A percentile compares a stretch with the other conserved stretches of the same genome.
Evolutionary conservation across 2,329 filamentous ascomycete genomes (phyloP).

Genomic region (Colletotrichum neosansevieriae): DNA sequence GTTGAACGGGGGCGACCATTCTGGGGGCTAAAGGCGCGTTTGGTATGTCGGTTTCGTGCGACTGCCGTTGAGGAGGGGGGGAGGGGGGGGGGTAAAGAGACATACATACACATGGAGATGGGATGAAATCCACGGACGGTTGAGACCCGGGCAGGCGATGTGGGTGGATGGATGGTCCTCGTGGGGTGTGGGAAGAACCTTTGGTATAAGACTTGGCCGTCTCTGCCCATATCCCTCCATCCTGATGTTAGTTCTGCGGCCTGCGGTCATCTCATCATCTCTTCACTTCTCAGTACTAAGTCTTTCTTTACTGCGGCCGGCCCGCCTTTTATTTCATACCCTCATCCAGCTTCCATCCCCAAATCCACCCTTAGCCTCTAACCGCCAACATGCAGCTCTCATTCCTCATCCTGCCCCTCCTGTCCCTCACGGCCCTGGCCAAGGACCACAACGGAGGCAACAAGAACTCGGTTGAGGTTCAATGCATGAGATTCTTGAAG

Average conservation of each 20-base stretch:
- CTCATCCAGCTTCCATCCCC: background rate
- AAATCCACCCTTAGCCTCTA: background rate
- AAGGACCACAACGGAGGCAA: constrained; percentile 44
- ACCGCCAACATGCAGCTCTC: constrained; percentile 39
- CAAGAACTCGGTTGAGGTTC: constrained; percentile 46
- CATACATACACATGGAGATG: constrained; percentile 13
- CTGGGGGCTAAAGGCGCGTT: constrained; percentile 27
- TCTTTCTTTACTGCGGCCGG: constrained; percentile 38
- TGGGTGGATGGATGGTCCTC: constrained; percentile 17
- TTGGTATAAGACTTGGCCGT: constrained; percentile 38
- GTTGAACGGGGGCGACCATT: constrained; percentile 18
- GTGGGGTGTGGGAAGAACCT: constrained; percentile 31
- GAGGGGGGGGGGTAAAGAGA: background rate
- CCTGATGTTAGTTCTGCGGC: background rate
- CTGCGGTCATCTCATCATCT: constrained; percentile 36
- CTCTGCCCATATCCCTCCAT: constrained; percentile 1
- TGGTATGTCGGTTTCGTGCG: constrained; percentile 39
- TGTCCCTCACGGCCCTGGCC: constrained; percentile 43
- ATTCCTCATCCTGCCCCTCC: constrained; percentile 27
- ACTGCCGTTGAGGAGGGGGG: constrained; percentile 24
- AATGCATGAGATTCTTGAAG: constrained; percentile 49
- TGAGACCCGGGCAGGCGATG: constrained; percentile 14
- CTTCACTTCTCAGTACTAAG: constrained; percentile 24
- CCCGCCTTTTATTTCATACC: constrained; percentile 24
- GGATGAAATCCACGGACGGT: constrained; percentile 31